Percentiles rank a stretch among this genome's conserved stretches.
Conservation (phyloP, 106 monocot species). For the Posidonia australis region DNA sequence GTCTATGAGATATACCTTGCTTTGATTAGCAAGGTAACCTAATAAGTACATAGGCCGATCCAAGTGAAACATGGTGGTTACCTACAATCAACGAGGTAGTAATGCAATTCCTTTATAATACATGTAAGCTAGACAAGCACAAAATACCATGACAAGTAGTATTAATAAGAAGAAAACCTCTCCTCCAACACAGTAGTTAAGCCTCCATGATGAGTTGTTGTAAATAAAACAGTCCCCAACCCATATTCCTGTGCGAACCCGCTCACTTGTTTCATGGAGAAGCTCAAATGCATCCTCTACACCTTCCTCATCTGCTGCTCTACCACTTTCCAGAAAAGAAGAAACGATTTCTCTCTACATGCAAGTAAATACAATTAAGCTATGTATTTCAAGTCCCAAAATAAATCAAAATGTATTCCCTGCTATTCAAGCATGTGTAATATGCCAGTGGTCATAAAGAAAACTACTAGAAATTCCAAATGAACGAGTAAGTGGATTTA, state of each 20-base stretch:
- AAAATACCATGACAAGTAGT: background rate
- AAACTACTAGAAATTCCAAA: no score
- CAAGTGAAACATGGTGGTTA: constrained; percentile 93
- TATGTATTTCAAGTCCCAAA: no score
- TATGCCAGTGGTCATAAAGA: no score
- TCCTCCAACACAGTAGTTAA: constrained; percentile 93
- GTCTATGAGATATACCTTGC: constrained; percentile 85
- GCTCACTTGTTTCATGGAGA: constrained; percentile 77
- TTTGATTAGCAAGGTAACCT: constrained; percentile 82
- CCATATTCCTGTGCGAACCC: constrained; percentile 89
- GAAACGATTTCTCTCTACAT: constrained; percentile 78
- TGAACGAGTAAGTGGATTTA: no score
- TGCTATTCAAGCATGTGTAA: no score
- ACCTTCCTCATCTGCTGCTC: constrained; percentile 65
- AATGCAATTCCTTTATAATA: background rate
- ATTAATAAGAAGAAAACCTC: constrained; percentile 41
- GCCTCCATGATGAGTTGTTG: constrained; percentile 71
- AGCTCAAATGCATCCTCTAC: constrained; percentile 94
- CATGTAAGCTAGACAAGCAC: no score
- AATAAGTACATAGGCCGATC: constrained; percentile 85
- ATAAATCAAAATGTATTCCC: no score
- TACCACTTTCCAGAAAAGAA: constrained; percentile 65
- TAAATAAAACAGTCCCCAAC: constrained; percentile 99
- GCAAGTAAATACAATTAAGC: no score
- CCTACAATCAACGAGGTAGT: constrained; percentile 20